Conservation (phyloP, 1,139 yeast genomes). For the Magnusiomyces ingens region DNA sequence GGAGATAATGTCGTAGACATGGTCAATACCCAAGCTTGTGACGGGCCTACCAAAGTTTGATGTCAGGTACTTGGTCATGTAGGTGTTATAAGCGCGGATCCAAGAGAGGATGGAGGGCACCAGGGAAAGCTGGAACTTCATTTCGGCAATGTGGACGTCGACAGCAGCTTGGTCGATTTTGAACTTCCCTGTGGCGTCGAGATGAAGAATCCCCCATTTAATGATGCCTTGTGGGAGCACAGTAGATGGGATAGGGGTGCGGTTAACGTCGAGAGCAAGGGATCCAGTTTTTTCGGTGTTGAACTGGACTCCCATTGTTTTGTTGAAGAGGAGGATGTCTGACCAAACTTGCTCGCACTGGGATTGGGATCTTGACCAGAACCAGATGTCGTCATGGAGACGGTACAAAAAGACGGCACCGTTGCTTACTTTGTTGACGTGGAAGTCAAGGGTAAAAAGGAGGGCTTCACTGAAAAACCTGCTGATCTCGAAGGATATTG, state of each 20-base stretch:
- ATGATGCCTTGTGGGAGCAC: slow-evolving; percentile 17
- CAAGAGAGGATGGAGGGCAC: slow-evolving; percentile 15
- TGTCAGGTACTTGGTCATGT: slow-evolving; percentile 16
- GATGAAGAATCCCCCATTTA: slow-evolving; percentile 17
- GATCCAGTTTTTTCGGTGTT: slow-evolving; percentile 21
- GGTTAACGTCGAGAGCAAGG: slow-evolving; percentile 11
- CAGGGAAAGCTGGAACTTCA: slow-evolving; percentile 15
- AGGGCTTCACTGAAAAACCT: slow-evolving; percentile 18
- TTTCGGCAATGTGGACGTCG: slow-evolving; percentile 17
- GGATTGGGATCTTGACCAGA: slow-evolving; percentile 16
- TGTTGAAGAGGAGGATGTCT: slow-evolving; percentile 15
- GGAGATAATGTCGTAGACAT: slow-evolving; percentile 17
- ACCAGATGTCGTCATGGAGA: slow-evolving; percentile 21
- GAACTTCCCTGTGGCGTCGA: slow-evolving; percentile 12
- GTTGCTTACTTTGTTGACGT: slow-evolving; percentile 15
- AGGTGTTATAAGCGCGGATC: slow-evolving; percentile 18
- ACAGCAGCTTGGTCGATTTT: slow-evolving; percentile 15
- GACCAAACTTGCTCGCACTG: slow-evolving; percentile 19
- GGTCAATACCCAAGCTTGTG: slow-evolving; percentile 13
- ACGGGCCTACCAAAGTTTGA: slow-evolving; percentile 18
- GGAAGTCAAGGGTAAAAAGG: slow-evolving; percentile 18
- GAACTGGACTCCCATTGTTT: slow-evolving; percentile 18
- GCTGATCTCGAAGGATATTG: slow-evolving; percentile 18
- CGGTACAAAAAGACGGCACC: slow-evolving; percentile 17
- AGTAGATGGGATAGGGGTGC: not conserved